Evolutionary conservation across 164 flowering plant species (phyloP).

Genomic region (Saururus chinensis): DNA sequence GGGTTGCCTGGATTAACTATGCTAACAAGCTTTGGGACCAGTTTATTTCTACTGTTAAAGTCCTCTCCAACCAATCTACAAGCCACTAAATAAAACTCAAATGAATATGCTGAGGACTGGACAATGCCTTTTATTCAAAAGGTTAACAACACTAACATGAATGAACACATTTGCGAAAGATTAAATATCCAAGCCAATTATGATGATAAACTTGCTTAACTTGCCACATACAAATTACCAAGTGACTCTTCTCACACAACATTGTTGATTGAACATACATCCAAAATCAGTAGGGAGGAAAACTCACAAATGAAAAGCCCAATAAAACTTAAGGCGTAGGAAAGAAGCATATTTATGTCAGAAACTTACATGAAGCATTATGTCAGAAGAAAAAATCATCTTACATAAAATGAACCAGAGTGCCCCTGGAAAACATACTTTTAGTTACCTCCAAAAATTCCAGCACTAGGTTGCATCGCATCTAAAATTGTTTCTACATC

Average conservation of each 20-base stretch:
- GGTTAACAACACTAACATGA: not conserved
- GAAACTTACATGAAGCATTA: no score
- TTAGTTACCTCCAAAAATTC: no score
- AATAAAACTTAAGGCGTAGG: no score
- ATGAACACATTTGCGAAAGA: not conserved
- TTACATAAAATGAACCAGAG: no score
- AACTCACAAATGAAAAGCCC: no score
- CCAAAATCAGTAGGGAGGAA: not conserved
- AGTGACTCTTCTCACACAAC: no score
- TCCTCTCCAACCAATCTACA: constrained; percentile 84
- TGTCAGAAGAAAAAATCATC: no score
- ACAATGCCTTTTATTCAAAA: not conserved
- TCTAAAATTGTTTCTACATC: no score
- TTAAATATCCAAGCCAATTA: not conserved
- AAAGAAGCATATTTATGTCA: not conserved
- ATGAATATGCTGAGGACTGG: not conserved
- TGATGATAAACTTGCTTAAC: not conserved
- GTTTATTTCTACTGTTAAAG: constrained; percentile 34
- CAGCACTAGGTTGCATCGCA: no score
- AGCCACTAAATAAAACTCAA: not conserved
- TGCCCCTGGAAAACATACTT: no score
- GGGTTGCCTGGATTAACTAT: constrained; percentile 99
- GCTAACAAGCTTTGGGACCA: constrained; percentile 87
- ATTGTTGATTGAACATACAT: no score
- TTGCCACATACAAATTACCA: not conserved